Evolutionary conservation across 257 asterid genomes (phyloP).

Genomic region (Primulina tabacum): DNA sequence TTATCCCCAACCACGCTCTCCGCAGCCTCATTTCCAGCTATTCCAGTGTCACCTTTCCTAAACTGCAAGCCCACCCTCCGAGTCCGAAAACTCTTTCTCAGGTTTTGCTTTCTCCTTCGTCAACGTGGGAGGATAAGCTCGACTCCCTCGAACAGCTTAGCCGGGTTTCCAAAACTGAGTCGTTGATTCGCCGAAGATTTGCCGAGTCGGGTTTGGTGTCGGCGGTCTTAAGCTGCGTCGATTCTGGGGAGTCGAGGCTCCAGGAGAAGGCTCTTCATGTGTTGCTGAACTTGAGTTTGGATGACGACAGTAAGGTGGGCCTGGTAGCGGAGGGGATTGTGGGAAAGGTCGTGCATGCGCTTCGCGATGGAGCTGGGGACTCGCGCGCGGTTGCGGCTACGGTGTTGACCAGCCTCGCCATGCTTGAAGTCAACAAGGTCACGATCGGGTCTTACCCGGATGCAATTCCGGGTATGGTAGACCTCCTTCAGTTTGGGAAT

Average conservation of each 20-base stretch:
- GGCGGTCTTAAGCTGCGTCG: conserved; percentile 58
- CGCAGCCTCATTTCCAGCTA: conserved; percentile 83
- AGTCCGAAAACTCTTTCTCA: conserved; percentile 55
- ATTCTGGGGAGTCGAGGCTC: conserved; percentile 50
- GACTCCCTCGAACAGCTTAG: conserved; percentile 58
- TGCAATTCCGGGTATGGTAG: conserved; percentile 64
- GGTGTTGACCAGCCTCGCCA: conserved; percentile 81
- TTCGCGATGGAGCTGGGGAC: conserved; percentile 65
- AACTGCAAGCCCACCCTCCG: conserved; percentile 38
- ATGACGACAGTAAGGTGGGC: conserved; percentile 88
- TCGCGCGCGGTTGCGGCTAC: conserved; percentile 90
- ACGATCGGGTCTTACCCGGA: conserved; percentile 76
- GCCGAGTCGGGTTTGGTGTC: conserved; percentile 86
- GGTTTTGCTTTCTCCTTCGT: conserved; percentile 41
- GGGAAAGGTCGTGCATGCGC: conserved; percentile 61
- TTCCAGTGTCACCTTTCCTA: conserved; percentile 59
- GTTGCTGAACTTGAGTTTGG: conserved; percentile 77
- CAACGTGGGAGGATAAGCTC: conserved; percentile 39
- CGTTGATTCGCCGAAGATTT: conserved; percentile 51
- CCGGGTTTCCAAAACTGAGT: conserved; percentile 63
- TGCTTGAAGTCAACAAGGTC: conserved; percentile 86
- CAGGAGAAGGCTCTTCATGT: conserved; percentile 80
- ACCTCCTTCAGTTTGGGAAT: conserved; percentile 57
- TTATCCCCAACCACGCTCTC: conserved; percentile 93
- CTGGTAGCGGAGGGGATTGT: conserved; percentile 85